phyloP scores from a whole-genome alignment of 2,329 filamentous ascomycete genomes.

The Aspergillus cejpii region DNA sequence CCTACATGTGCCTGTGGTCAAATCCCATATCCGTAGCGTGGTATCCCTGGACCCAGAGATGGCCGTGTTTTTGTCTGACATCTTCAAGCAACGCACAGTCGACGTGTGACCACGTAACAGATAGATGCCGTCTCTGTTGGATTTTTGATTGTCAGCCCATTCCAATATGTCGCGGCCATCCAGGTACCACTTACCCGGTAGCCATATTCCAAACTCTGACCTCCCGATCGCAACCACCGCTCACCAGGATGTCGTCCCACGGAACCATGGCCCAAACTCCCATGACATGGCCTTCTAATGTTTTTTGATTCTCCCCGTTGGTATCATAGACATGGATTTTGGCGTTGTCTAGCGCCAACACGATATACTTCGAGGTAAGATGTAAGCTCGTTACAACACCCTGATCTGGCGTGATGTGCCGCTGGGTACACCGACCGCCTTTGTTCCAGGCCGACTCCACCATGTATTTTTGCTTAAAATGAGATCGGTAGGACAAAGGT shows the following conservation, averaged over 20 bases:
- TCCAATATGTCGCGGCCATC: too few species aligned
- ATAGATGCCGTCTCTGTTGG: slow-evolving; percentile 61
- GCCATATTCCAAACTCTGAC: slow-evolving; percentile 95
- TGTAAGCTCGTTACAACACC: slow-evolving; percentile 95
- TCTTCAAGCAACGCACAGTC: slow-evolving; percentile 93
- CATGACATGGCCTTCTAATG: slow-evolving; percentile 93
- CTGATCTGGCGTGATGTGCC: slow-evolving; percentile 91
- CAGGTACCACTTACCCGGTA: slow-evolving; percentile 60
- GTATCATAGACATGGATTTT: slow-evolving; percentile 98
- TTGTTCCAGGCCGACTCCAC: slow-evolving; percentile 96
- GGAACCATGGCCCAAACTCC: slow-evolving; percentile 99
- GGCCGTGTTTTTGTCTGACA: slow-evolving; percentile 88
- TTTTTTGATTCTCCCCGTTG: slow-evolving; percentile 78
- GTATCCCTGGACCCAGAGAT: slow-evolving; percentile 96
- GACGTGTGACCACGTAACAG: slow-evolving; percentile 91
- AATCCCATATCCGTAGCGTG: slow-evolving; percentile 90
- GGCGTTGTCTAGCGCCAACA: slow-evolving; percentile 93
- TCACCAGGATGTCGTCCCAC: slow-evolving; percentile 91
- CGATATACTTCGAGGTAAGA: slow-evolving; percentile 90
- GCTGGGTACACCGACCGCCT: slow-evolving; percentile 73
- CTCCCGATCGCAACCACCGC: slow-evolving; percentile 91
- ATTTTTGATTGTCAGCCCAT: background rate
- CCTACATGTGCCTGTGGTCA: slow-evolving; percentile 76
- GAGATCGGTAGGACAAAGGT: slow-evolving; percentile 81
- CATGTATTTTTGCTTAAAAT: slow-evolving; percentile 96